Conservation (phyloP, 78 protist species). For the Paratrimastix pyriformis region DNA sequence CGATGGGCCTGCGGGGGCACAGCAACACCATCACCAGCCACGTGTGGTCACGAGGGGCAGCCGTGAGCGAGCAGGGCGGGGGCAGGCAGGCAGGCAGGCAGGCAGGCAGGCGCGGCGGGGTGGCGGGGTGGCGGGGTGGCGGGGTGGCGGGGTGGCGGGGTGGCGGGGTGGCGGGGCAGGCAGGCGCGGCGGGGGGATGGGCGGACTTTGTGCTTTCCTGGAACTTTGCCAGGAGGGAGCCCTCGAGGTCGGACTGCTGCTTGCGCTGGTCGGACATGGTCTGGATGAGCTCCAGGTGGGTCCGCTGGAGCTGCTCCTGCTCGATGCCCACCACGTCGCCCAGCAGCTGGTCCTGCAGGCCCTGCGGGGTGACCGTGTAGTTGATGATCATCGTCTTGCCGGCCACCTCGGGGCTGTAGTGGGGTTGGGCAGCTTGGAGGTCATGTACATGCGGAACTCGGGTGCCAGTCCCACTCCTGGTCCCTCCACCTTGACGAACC, state of each 20-base stretch:
- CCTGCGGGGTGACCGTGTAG: constrained; percentile 64
- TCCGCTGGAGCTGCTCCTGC: constrained; percentile 45
- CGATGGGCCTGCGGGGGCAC: too few relatives aligned
- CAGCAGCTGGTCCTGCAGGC: constrained; percentile 76
- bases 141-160: too few relatives aligned
- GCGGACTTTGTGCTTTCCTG: constrained; percentile 42
- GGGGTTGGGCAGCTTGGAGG: constrained; percentile 71
- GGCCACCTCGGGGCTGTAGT: constrained; percentile 60
- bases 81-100: too few relatives aligned
- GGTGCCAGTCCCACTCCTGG: constrained; percentile 61
- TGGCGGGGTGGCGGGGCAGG: too few relatives aligned
- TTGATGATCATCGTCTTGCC: constrained; percentile 68
- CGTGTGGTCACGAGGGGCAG: too few relatives aligned
- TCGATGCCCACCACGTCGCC: constrained; percentile 56
- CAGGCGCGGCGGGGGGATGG: too few relatives aligned
- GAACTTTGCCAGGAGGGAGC: constrained; percentile 66
- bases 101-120: too few relatives aligned
- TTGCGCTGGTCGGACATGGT: constrained; percentile 40
- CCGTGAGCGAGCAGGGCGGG: too few relatives aligned
- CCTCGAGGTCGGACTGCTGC: constrained; percentile 71
- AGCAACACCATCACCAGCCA: too few relatives aligned
- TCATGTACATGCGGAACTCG: constrained; percentile 62
- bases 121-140: too few relatives aligned
- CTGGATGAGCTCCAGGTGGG: constrained; percentile 39
- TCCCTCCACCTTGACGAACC: constrained; percentile 54